Conservation (phyloP, 2,329 filamentous ascomycete species). For the Aspergillus fijiensis region DNA sequence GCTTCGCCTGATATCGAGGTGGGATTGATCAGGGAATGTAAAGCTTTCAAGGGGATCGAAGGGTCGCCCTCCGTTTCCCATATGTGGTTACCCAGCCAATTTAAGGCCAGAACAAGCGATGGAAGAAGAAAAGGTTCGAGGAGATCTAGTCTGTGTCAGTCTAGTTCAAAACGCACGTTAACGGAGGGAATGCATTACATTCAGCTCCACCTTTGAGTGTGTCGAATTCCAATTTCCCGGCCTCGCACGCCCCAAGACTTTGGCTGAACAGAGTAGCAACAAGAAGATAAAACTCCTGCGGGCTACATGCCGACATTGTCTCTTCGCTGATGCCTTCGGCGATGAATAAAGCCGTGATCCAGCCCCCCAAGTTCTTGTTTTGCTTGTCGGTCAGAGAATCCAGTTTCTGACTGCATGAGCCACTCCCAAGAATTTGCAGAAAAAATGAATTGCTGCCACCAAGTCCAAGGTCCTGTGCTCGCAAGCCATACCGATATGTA, state of each 20-base stretch:
- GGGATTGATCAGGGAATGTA: constrained; percentile 58
- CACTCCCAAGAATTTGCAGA: constrained; percentile 52
- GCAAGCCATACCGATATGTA: constrained; percentile 58
- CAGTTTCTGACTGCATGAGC: constrained; percentile 48
- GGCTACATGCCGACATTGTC: constrained; percentile 62
- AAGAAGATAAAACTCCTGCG: constrained; percentile 63
- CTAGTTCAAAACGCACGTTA: not conserved
- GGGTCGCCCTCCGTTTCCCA: constrained; percentile 52
- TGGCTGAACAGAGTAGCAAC: constrained; percentile 63
- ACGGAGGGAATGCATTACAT: constrained; percentile 45
- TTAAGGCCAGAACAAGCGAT: constrained; percentile 58
- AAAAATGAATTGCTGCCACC: constrained; percentile 54
- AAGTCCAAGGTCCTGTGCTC: constrained; percentile 54
- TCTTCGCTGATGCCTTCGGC: constrained; percentile 65
- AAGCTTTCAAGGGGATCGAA: constrained; percentile 54
- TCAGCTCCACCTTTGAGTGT: constrained; percentile 63
- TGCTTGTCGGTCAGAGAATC: constrained; percentile 56
- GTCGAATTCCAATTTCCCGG: constrained; percentile 55
- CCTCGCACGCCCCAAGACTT: constrained; percentile 58
- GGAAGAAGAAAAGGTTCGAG: constrained; percentile 64
- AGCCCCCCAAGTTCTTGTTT: constrained; percentile 57
- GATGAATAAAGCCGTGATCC: constrained; percentile 62
- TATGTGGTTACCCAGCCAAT: constrained; percentile 59
- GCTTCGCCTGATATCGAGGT: constrained; percentile 60
- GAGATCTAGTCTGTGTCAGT: constrained; percentile 47